Evolutionary conservation across 257 asterid species (phyloP), one percentile per base, ranked within the genome.

Genomic region (Przewalskia tangutica): DNA sequence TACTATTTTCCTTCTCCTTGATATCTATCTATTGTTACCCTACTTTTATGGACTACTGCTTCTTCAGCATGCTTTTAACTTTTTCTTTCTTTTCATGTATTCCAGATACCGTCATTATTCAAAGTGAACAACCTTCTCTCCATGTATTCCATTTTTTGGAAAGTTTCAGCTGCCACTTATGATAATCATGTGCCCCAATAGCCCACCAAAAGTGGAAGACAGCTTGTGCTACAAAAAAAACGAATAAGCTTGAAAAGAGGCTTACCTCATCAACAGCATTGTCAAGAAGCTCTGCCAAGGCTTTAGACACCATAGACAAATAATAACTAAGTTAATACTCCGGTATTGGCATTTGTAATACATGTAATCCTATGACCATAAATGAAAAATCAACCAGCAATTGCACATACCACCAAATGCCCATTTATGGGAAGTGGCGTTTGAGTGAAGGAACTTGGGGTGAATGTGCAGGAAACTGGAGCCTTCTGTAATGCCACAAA

Each of bases 371-470:
- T 71, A 73, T 48, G 27, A 48, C 60, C 36, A 48, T 18, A 73
- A 23, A 71, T 23, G 44, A 11, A 73, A 23, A 64, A 77, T 84
- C 17, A 13, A 54, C 27, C 56, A 76, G 82, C 83, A 60, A 79
- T 56, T 79, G 81, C 36, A 76, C 97, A 63, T 91, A 95, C 99
- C 99, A 83, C 99, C 99, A 81, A 95, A 95, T 60, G 89, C 98
- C 99, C 99, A 95, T 88, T 95, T 95, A 88, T 95, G 99, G 51
- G 99, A 95, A 76, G 98, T 95, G 59, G 99, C 99, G 86, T 95
- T 95, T 73, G 99, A 95, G 83, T 95, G 99, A 80, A 95, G 97
- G 88, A 95, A 95, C 84, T 93, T 95, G 56, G 99, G 99, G 83
- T 95, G 99, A 77, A 95, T 88, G 62, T 86, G 94, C 77, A 95